Percentiles rank a stretch among this genome's conserved stretches.
phyloP scores from a whole-genome alignment of 2,329 filamentous ascomycete species.

The Talaromyces sp. region DNA sequence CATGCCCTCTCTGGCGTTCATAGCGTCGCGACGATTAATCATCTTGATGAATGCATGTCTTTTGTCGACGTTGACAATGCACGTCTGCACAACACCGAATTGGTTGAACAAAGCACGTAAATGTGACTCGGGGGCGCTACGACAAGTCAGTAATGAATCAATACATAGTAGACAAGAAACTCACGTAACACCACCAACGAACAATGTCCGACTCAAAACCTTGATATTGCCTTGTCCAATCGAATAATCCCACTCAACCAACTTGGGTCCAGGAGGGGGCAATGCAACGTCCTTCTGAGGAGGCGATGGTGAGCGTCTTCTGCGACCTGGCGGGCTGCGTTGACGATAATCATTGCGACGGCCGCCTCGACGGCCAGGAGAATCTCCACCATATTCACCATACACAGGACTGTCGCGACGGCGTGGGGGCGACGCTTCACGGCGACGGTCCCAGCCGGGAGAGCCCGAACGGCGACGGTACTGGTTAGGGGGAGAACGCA shows the following conservation, averaged over 20 bases:
- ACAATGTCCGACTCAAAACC: conserved; percentile 89
- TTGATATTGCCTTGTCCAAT: conserved; percentile 78
- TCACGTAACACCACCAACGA: conserved; percentile 91
- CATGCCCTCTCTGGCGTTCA: conserved; percentile 80
- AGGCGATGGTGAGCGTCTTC: conserved; percentile 61
- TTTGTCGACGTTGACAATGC: conserved; percentile 97
- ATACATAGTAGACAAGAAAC: conserved; percentile 33
- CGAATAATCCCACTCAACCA: conserved; percentile 71
- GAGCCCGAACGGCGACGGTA: conserved; percentile 73
- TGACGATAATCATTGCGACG: conserved; percentile 71
- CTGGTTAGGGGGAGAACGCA: conserved; percentile 59
- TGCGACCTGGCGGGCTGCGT: conserved; percentile 72
- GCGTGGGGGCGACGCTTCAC: conserved; percentile 59
- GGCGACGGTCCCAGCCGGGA: conserved; percentile 69
- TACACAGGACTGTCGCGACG: conserved; percentile 66
- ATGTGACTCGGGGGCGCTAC: conserved; percentile 71
- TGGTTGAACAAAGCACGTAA: conserved; percentile 74
- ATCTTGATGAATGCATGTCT: conserved; percentile 99
- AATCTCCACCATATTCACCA: conserved; percentile 69
- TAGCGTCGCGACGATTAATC: conserved; percentile 81
- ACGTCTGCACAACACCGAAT: conserved; percentile 88
- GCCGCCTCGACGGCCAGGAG: conserved; percentile 57
- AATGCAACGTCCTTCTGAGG: conserved; percentile 41
- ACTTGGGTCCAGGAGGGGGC: conserved; percentile 60
- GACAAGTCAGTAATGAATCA: conserved; percentile 21